Evolutionary conservation across 1,284 basidiomycete species (phyloP), one percentile per base, ranked within the genome.

Genomic region (Papiliotrema nemorosa): DNA sequence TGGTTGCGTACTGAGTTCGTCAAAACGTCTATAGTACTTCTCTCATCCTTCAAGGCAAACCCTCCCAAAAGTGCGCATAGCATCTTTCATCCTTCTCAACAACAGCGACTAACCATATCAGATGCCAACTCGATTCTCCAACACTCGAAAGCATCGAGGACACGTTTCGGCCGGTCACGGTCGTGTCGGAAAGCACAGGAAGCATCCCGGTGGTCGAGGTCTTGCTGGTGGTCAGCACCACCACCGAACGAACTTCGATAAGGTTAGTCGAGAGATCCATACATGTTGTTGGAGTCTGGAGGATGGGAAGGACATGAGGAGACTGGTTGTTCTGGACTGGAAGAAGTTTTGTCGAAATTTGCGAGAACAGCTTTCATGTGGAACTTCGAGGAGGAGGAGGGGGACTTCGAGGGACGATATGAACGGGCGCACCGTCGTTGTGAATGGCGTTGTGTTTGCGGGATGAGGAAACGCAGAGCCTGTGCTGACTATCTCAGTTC

Each of bases 181-280:
- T 80, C 93, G 94, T 88, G 88, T 98, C 74, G 96, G 94, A 70
- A 97, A 98, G 85, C 94, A 98, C 86, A 88, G 94, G 78, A 97
- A 98, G 80, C 92, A 96, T 76, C 96, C 96, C 57, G 94, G 94
- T 82, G 94, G 94, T 90, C 90, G 94, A 79, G 94, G 94, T 97
- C 88, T 97, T 72, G 94, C 94, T 81, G 96, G 94, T 92, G 94
- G 96, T 85, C 83, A 87, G 80, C 94, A 97, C 81, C 94, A 98
- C 83, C 96, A 98, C 86, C 82, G 94, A 57, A 82, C 79, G 70
- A 78, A 78, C 71, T 72, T 78, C 55, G 77, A 77, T 64, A 78
- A 77, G 66, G 66, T 70, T 50, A 63, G 63, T 55, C 38, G 14
- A 16, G 16, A 31, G 5, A 4, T 47, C 5, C 14, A 31, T 18